phyloP scores from a whole-genome alignment of 2,329 filamentous ascomycete species.

The Ascochyta clinopodiicola region DNA sequence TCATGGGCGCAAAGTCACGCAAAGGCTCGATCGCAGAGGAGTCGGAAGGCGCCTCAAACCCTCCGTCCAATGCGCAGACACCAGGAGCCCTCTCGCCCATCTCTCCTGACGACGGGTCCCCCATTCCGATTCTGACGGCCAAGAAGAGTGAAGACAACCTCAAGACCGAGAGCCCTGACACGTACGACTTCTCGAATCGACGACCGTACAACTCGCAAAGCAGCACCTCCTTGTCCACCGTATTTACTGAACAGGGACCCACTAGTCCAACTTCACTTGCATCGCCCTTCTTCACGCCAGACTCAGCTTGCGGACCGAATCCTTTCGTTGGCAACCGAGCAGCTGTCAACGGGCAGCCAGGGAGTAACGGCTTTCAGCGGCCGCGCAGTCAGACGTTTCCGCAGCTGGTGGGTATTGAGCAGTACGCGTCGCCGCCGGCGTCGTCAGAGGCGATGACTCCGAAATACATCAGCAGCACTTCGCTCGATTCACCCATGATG shows the following conservation, averaged over 20 bases:
- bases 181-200: slow-evolving; percentile 67
- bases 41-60: slow-evolving; percentile 66
- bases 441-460: slow-evolving; percentile 63
- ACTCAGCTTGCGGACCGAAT: slow-evolving; percentile 66
- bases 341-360: slow-evolving; percentile 53
- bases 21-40: slow-evolving; percentile 69
- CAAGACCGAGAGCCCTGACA: slow-evolving; percentile 64
- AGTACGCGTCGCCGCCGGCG: slow-evolving; percentile 59
- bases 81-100: slow-evolving; percentile 73
- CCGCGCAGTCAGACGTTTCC: slow-evolving; percentile 91
- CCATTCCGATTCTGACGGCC: slow-evolving; percentile 67
- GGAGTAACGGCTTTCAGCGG: slow-evolving; percentile 67
- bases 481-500: slow-evolving; percentile 60
- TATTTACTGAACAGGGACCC: slow-evolving; percentile 71
- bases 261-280: slow-evolving; percentile 77
- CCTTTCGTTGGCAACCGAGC: slow-evolving; percentile 67
- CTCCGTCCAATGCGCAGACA: slow-evolving; percentile 65
- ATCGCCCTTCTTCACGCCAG: slow-evolving; percentile 79
- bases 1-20: slow-evolving; percentile 61
- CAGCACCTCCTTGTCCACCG: slow-evolving; percentile 70
- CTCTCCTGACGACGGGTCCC: slow-evolving; percentile 72
- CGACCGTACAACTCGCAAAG: slow-evolving; percentile 70
- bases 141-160: slow-evolving; percentile 72
- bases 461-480: slow-evolving; percentile 57
- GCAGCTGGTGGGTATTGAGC: slow-evolving; percentile 67